A percentile compares a stretch with the other conserved stretches of the same genome.
phyloP scores from a whole-genome alignment of 345 rosid species.

The Arabis hirsuta region DNA sequence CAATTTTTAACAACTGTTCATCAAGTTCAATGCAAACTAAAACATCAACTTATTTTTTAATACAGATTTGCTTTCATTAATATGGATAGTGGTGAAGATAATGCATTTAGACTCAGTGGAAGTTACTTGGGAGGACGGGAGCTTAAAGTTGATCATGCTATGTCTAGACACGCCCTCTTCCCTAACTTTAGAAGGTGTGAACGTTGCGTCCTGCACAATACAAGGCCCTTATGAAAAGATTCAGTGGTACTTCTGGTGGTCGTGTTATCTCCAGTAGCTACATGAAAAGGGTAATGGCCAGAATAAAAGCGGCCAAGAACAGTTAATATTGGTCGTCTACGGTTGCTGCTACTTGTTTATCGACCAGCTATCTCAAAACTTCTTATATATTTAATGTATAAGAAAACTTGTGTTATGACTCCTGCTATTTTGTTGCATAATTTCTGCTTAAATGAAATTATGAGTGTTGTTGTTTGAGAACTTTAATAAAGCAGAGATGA shows the following conservation, averaged over 20 bases:
- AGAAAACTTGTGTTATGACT: neutral
- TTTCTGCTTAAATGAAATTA: neutral
- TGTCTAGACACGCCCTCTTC: conserved; percentile 23
- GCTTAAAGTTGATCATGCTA: conserved; percentile 59
- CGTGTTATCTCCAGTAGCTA: too few species aligned
- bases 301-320: too few species aligned
- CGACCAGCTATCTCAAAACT: too few species aligned
- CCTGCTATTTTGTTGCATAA: neutral
- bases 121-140: conserved; percentile 47
- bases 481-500: too few species aligned
- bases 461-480: neutral
- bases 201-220: neutral
- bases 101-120: conserved; percentile 60
- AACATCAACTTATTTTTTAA: neutral
- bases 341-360: too few species aligned
- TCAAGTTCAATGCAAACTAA: neutral
- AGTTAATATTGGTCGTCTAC: too few species aligned
- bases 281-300: too few species aligned
- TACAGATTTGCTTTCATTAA: conserved; percentile 67
- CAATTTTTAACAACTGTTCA: neutral
- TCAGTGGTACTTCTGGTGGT: neutral
- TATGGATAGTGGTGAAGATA: conserved; percentile 47
- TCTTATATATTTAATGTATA: neutral
- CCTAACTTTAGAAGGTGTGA: neutral
- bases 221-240: neutral